phyloP scores from a whole-genome alignment of 345 rosid species.

The Boechera divaricarpa region DNA sequence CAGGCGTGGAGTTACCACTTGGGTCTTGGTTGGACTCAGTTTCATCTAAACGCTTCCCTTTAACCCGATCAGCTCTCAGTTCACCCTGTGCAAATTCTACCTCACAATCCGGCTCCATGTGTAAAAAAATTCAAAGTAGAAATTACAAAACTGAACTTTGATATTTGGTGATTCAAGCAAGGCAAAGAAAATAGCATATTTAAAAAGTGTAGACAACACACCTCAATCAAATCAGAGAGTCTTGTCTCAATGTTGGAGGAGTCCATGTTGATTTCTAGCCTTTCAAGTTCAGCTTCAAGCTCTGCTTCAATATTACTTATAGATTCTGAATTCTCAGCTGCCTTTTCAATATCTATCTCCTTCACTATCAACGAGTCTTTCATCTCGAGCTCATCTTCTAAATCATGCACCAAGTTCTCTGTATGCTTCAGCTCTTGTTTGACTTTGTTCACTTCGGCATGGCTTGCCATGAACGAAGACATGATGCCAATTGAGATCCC shows the following conservation, averaged over 20 bases:
- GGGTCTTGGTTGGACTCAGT: conserved; percentile 57
- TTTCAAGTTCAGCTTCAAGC: conserved; percentile 95
- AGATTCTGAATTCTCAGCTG: conserved; percentile 57
- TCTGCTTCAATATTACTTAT: conserved; percentile 90
- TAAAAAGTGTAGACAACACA: conserved; percentile 36
- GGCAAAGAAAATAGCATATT: conserved; percentile 8
- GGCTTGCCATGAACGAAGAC: conserved; percentile 59
- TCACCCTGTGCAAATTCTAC: conserved; percentile 73
- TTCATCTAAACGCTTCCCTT: conserved; percentile 41
- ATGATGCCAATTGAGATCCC: conserved; percentile 77
- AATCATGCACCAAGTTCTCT: conserved; percentile 84
- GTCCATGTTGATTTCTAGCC: conserved; percentile 75
- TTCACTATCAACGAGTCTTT: conserved; percentile 53
- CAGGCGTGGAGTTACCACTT: conserved; percentile 61
- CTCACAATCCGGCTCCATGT: conserved; percentile 68
- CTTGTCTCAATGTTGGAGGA: conserved; percentile 51
- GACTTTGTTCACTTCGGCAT: conserved; percentile 61
- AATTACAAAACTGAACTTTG: conserved; percentile 13
- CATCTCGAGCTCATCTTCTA: conserved; percentile 86
- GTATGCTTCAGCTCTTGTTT: conserved; percentile 68
- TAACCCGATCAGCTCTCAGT: conserved; percentile 47
- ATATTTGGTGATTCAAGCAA: conserved; percentile 15
- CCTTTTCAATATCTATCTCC: conserved; percentile 44
- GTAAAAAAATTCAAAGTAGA: conserved; percentile 24
- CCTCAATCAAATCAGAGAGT: conserved; percentile 63